phyloP scores from a whole-genome alignment of 306 rosid species.

The Argentina anserina region DNA sequence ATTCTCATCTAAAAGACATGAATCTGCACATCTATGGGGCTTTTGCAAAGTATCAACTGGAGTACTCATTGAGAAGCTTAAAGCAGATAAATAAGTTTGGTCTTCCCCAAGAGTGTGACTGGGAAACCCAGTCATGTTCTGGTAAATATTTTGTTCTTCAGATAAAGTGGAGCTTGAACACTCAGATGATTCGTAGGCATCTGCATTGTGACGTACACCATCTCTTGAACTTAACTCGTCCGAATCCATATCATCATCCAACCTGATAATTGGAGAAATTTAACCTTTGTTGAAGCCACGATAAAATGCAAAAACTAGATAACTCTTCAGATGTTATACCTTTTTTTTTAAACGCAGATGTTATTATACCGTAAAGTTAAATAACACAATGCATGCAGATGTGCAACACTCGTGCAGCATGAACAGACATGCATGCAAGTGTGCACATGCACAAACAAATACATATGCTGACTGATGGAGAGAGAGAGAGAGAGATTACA shows the following conservation, averaged over 20 bases:
- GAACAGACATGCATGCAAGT: neutral
- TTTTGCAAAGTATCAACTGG: slow-evolving; percentile 31
- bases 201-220: slow-evolving; percentile 38
- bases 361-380: too few relatives aligned
- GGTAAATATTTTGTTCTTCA: slow-evolving; percentile 52
- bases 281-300: slow-evolving; percentile 29
- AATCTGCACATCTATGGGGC: slow-evolving; percentile 38
- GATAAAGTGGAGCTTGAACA: slow-evolving; percentile 47
- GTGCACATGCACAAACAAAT: neutral
- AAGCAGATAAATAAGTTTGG: slow-evolving; percentile 47
- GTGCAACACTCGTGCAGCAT: too few relatives aligned
- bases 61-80: slow-evolving; percentile 48
- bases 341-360: too few relatives aligned
- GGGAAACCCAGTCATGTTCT: slow-evolving; percentile 41
- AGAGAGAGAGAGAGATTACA: slow-evolving; percentile 49
- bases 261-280: slow-evolving; percentile 51
- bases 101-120: slow-evolving; percentile 35
- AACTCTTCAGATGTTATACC: too few relatives aligned
- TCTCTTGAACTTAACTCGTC: slow-evolving; percentile 57
- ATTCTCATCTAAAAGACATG: slow-evolving; percentile 22
- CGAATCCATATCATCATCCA: slow-evolving; percentile 28
- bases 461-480: neutral
- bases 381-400: neutral
- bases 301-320: slow-evolving; percentile 5
- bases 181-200: slow-evolving; percentile 49